phyloP scores from a whole-genome alignment of 2,329 filamentous ascomycete genomes.

The Colletotrichum plurivorum region DNA sequence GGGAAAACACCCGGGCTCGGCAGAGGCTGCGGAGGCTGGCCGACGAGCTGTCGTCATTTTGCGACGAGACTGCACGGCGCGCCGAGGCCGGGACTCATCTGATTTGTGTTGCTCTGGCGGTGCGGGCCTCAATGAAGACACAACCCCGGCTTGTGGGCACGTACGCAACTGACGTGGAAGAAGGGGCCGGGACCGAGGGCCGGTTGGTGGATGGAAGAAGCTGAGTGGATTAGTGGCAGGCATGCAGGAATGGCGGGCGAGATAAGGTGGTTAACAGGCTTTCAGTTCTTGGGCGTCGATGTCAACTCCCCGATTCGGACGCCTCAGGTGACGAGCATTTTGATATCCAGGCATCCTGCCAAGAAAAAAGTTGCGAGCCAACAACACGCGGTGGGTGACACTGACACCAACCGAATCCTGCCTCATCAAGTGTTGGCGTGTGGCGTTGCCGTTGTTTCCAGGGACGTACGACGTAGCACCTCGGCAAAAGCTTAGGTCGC shows the following conservation, averaged over 20 bases:
- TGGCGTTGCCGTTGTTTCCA: slow-evolving; percentile 9
- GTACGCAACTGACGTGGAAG: background rate
- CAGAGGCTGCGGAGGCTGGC: slow-evolving; percentile 19
- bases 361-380: slow-evolving; percentile 10
- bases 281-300: background rate
- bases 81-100: slow-evolving; percentile 11
- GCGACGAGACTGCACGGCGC: slow-evolving; percentile 8
- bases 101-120: background rate
- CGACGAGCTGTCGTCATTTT: slow-evolving; percentile 23
- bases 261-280: slow-evolving; percentile 7
- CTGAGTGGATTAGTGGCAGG: background rate
- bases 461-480: slow-evolving; percentile 2
- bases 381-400: slow-evolving; percentile 14
- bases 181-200: background rate
- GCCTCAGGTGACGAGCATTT: slow-evolving; percentile 14
- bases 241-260: slow-evolving; percentile 11
- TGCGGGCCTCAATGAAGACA: background rate
- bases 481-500: slow-evolving; percentile 25
- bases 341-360: slow-evolving; percentile 15
- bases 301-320: slow-evolving; percentile 22
- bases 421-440: background rate
- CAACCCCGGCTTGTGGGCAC: background rate
- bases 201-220: slow-evolving; percentile 9
- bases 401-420: slow-evolving; percentile 3
- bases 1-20: slow-evolving; percentile 19